Evolutionary conservation across 352 stramenopile genomes (phyloP).

Genomic region (Albugo laibachii): DNA sequence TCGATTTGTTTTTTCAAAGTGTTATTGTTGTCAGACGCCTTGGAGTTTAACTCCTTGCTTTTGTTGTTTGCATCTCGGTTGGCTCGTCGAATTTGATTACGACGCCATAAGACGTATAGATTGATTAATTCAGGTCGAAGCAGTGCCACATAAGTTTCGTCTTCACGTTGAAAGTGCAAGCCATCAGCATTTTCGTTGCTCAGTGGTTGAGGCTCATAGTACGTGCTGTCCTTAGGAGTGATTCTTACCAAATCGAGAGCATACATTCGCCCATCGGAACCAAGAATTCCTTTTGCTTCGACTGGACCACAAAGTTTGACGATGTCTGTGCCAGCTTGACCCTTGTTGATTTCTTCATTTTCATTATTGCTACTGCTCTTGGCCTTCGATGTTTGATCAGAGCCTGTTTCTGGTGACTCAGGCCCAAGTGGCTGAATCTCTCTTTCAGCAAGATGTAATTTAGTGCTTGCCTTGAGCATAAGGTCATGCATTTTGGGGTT

Average conservation of each 20-base stretch:
- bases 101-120: slow-evolving; percentile 79
- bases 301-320: slow-evolving; percentile 80
- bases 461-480: slow-evolving; percentile 60
- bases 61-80: slow-evolving; percentile 26
- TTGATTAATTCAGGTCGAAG: slow-evolving; percentile 86
- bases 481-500: slow-evolving; percentile 86
- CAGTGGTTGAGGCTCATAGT: slow-evolving; percentile 30
- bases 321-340: slow-evolving; percentile 32
- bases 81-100: slow-evolving; percentile 54
- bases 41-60: slow-evolving; percentile 12
- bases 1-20: slow-evolving; percentile 16
- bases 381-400: too few relatives aligned
- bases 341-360: slow-evolving; percentile 17
- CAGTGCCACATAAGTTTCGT: slow-evolving; percentile 79
- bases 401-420: neutral
- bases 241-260: slow-evolving; percentile 89
- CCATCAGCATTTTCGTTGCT: slow-evolving; percentile 17
- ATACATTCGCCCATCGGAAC: slow-evolving; percentile 88
- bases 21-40: slow-evolving; percentile 24
- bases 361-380: slow-evolving; percentile 11
- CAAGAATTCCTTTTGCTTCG: slow-evolving; percentile 90
- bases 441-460: slow-evolving; percentile 79
- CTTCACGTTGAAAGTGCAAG: slow-evolving; percentile 41
- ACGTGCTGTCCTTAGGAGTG: slow-evolving; percentile 89
- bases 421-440: slow-evolving; percentile 51